Percentiles rank a stretch among this genome's conserved stretches.
phyloP scores from a whole-genome alignment of 441 rosid genomes.

The Dalechampia spathulata region DNA sequence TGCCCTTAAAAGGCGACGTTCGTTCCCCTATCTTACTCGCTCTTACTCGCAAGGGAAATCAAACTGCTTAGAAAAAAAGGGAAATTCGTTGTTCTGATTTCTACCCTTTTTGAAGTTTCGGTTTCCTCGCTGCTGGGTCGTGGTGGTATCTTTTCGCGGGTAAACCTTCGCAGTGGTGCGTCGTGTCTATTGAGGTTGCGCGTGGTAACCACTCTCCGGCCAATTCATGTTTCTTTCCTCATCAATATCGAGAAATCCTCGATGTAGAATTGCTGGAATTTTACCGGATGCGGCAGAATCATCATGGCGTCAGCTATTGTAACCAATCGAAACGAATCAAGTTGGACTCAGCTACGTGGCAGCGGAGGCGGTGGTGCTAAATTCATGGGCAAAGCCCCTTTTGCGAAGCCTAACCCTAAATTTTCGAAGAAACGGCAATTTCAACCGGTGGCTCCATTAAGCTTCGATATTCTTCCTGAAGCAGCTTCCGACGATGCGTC shows the following conservation, averaged over 20 bases:
- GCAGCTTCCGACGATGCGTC: slow-evolving; percentile 59
- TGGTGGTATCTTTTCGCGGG: too few relatives aligned
- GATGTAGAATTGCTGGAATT: slow-evolving; percentile 20
- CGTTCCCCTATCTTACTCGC: slow-evolving; percentile 33
- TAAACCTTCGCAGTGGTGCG: too few relatives aligned
- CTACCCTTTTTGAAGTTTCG: neutral
- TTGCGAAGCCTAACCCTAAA: slow-evolving; percentile 43
- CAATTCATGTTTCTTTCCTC: slow-evolving; percentile 22
- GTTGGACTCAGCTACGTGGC: slow-evolving; percentile 44
- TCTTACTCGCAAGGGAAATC: slow-evolving; percentile 27
- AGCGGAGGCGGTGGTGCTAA: slow-evolving; percentile 38
- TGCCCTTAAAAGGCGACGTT: slow-evolving; percentile 48
- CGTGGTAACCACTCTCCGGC: slow-evolving; percentile 4
- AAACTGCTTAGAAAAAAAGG: too few relatives aligned
- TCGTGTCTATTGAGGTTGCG: neutral
- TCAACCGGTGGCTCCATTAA: slow-evolving; percentile 19
- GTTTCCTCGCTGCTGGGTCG: neutral
- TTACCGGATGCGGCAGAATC: slow-evolving; percentile 11
- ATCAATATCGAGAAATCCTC: slow-evolving; percentile 7
- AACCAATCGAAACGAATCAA: slow-evolving; percentile 53
- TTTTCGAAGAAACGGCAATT: slow-evolving; percentile 34
- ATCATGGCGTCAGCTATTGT: slow-evolving; percentile 66
- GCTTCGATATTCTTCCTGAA: slow-evolving; percentile 36
- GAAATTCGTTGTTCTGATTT: too few relatives aligned
- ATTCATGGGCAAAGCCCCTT: slow-evolving; percentile 48